Evolutionary conservation across 352 stramenopile genomes (phyloP).

Genomic region (Phytophthora sp.): DNA sequence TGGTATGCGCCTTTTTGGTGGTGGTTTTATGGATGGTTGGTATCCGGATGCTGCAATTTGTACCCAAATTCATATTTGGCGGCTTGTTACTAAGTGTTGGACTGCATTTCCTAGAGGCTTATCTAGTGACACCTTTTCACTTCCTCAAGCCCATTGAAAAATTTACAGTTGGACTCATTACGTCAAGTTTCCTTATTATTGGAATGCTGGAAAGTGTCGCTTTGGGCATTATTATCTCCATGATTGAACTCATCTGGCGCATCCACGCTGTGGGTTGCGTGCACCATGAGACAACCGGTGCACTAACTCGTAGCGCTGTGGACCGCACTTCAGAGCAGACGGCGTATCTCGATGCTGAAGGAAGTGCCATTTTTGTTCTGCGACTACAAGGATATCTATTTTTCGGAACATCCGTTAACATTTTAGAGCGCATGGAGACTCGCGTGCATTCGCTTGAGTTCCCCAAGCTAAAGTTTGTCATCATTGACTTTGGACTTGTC

Average conservation of each 20-base stretch:
- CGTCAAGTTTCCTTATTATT: conserved; percentile 70
- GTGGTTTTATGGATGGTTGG: conserved; percentile 67
- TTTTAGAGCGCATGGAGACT: conserved; percentile 78
- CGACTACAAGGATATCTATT: conserved; percentile 83
- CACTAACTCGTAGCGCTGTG: conserved; percentile 66
- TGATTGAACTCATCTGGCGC: conserved; percentile 79
- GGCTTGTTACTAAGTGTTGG: conserved; percentile 77
- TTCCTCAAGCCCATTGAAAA: conserved; percentile 80
- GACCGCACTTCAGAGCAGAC: conserved; percentile 71
- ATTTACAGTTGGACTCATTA: conserved; percentile 68
- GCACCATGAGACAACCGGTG: conserved; percentile 75
- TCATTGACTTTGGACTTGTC: conserved; percentile 85
- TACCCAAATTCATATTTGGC: conserved; percentile 87
- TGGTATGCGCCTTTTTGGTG: conserved; percentile 67
- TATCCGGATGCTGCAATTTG: conserved; percentile 71
- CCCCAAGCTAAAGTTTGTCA: conserved; percentile 61
- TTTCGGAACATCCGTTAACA: conserved; percentile 83
- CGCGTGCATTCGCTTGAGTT: conserved; percentile 67
- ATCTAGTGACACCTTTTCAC: conserved; percentile 71
- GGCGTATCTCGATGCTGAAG: conserved; percentile 56
- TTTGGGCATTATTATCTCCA: conserved; percentile 80
- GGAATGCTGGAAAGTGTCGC: conserved; percentile 79
- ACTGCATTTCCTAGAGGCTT: conserved; percentile 80
- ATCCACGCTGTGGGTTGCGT: conserved; percentile 83
- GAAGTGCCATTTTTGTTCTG: conserved; percentile 71